A percentile compares a stretch with the other conserved stretches of the same genome.
Evolutionary conservation across 306 rosid genomes (phyloP).

Genomic region (Citrullus amarus): DNA sequence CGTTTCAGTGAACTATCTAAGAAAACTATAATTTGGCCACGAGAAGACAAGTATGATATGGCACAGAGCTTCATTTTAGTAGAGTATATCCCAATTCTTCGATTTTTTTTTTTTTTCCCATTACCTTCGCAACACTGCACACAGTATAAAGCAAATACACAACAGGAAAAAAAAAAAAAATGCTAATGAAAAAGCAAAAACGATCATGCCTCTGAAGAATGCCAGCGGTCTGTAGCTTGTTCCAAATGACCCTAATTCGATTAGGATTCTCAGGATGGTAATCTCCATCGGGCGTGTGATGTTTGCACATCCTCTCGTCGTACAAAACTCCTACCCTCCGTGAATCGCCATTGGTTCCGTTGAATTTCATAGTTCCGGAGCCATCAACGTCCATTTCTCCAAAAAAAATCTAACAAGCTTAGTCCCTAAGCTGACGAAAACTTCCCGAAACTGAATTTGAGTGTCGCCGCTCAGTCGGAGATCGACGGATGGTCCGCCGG

Average conservation of each 20-base stretch:
- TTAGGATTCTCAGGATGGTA: conserved; percentile 73
- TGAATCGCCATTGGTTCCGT: neutral
- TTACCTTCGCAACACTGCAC: neutral
- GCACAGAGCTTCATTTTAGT: neutral
- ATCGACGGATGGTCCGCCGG: neutral
- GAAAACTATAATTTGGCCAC: neutral
- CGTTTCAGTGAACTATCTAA: neutral
- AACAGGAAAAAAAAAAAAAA: neutral
- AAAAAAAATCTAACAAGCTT: neutral
- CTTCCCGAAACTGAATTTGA: neutral
- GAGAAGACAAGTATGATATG: neutral
- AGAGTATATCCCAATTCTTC: neutral
- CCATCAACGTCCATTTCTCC: neutral
- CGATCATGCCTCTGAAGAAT: conserved; percentile 40
- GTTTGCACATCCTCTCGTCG: conserved; percentile 80
- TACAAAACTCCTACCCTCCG: conserved; percentile 60
- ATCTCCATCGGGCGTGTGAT: conserved; percentile 28
- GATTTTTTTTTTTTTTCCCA: neutral
- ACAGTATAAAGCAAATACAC: neutral
- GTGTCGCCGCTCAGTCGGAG: neutral
- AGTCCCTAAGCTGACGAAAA: neutral
- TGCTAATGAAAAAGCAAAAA: neutral
- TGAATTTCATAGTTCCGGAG: neutral
- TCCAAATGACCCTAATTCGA: conserved; percentile 67
- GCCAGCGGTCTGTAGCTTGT: conserved; percentile 41